Conservation (phyloP, 2,329 filamentous ascomycete species). For the Monilinia aucupariae region DNA sequence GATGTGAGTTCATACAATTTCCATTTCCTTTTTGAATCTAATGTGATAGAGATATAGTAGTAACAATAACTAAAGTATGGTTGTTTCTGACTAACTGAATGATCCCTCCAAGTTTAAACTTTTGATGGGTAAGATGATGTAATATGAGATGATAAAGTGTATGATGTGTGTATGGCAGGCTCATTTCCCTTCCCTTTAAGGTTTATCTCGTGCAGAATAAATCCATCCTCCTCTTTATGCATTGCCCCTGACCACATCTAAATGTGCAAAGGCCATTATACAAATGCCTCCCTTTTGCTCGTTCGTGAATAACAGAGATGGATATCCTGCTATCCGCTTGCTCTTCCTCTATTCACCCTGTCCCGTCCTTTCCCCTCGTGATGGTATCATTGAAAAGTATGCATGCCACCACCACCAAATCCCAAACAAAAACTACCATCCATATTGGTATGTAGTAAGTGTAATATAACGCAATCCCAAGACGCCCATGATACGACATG, state of each 20-base stretch:
- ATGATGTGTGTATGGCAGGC: not conserved
- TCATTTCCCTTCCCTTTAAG: too few relatives aligned
- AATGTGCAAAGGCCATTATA: not conserved
- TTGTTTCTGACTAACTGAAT: not conserved
- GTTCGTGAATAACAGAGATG: not conserved
- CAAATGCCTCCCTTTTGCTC: not conserved
- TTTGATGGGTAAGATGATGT: not conserved
- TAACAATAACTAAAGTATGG: not conserved
- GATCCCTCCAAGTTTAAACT: not conserved
- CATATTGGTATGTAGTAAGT: not conserved
- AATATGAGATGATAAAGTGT: not conserved
- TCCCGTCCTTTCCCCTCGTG: not conserved
- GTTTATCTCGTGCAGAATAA: not conserved
- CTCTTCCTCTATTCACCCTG: not conserved
- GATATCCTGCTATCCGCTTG: not conserved
- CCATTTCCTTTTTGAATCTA: not conserved
- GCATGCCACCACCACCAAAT: slow-evolving; percentile 3
- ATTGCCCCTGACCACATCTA: not conserved
- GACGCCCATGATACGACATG: not conserved
- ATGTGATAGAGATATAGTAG: not conserved
- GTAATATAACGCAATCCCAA: not conserved
- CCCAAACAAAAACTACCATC: not conserved
- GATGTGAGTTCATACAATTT: not conserved
- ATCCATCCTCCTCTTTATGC: not conserved
- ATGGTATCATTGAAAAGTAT: slow-evolving; percentile 6